Conservation (phyloP, 441 rosid species). For the Jatropha multifida region DNA sequence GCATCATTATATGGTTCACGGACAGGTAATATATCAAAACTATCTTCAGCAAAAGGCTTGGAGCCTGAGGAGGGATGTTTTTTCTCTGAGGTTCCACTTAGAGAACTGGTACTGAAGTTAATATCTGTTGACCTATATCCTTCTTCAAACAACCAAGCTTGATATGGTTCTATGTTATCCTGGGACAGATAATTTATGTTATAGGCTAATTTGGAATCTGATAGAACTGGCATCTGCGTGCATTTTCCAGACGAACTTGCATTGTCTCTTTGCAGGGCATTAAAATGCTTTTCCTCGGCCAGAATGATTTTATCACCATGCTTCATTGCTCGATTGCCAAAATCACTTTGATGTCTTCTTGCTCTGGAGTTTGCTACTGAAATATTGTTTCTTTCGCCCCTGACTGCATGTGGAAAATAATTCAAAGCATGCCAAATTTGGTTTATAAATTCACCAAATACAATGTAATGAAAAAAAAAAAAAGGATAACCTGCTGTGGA, state of each 20-base stretch:
- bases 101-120: constrained; percentile 34
- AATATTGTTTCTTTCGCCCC: constrained; percentile 34
- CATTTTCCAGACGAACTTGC: constrained; percentile 29
- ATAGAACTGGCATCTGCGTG: constrained; percentile 24
- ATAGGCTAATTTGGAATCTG: constrained; percentile 32
- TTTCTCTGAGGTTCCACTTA: constrained; percentile 27
- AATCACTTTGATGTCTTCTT: constrained; percentile 31
- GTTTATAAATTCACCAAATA: constrained; percentile 13
- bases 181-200: constrained; percentile 27
- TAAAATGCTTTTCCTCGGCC: constrained; percentile 29
- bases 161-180: constrained; percentile 26
- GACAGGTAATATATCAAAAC: constrained; percentile 19
- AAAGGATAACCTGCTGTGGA: constrained; percentile 62
- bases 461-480: background rate
- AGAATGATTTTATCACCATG: constrained; percentile 20
- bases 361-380: constrained; percentile 29
- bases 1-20: constrained; percentile 23
- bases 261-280: constrained; percentile 25
- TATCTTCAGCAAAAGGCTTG: constrained; percentile 26
- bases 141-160: constrained; percentile 35
- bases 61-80: constrained; percentile 23
- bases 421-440: constrained; percentile 1
- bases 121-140: constrained; percentile 37
- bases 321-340: constrained; percentile 27
- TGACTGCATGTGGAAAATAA: constrained; percentile 35